A percentile compares a stretch with the other conserved stretches of the same genome.
These are phyloP conservation scores for Solanum aculeatissimum DNA, from an alignment of 305 asterid species.

Conservation along the genomic window DNA sequence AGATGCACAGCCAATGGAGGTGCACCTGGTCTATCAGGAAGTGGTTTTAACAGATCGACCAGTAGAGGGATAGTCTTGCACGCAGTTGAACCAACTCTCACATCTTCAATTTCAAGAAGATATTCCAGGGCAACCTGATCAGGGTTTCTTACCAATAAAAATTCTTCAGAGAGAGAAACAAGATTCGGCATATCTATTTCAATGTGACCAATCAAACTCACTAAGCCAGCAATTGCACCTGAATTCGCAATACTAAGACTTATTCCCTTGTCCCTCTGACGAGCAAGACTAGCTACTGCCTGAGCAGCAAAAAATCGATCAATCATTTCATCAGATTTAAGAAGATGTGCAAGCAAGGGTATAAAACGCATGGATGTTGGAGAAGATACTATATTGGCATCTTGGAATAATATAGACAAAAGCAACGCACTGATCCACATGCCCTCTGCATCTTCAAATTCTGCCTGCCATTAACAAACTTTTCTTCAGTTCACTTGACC, in stretches of 20 bases:
- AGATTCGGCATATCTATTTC: constrained; percentile 61
- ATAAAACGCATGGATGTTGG: constrained; percentile 44
- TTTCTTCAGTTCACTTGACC: neutral
- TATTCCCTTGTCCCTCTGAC: constrained; percentile 49
- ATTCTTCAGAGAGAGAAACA: constrained; percentile 59
- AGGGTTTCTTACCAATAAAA: constrained; percentile 62
- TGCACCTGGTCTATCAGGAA: constrained; percentile 81
- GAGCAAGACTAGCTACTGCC: constrained; percentile 71
- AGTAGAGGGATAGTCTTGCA: constrained; percentile 62
- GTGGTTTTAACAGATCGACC: constrained; percentile 83
- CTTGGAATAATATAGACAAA: constrained; percentile 70
- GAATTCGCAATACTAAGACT: constrained; percentile 69
- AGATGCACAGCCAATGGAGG: constrained; percentile 61
- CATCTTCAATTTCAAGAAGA: constrained; percentile 65
- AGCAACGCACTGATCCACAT: constrained; percentile 75
- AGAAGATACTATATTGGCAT: constrained; percentile 38
- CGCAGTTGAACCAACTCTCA: constrained; percentile 62
- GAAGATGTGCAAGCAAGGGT: constrained; percentile 40
- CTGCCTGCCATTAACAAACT: constrained; percentile 38
- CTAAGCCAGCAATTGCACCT: constrained; percentile 59
- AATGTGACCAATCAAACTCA: constrained; percentile 50
- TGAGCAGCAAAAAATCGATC: constrained; percentile 79
- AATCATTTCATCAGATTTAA: constrained; percentile 59
- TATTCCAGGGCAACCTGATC: constrained; percentile 57
- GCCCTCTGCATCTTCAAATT: constrained; percentile 67